Conservation (phyloP, 2,329 filamentous ascomycete species). For the Rasamsonia emersonii region DNA sequence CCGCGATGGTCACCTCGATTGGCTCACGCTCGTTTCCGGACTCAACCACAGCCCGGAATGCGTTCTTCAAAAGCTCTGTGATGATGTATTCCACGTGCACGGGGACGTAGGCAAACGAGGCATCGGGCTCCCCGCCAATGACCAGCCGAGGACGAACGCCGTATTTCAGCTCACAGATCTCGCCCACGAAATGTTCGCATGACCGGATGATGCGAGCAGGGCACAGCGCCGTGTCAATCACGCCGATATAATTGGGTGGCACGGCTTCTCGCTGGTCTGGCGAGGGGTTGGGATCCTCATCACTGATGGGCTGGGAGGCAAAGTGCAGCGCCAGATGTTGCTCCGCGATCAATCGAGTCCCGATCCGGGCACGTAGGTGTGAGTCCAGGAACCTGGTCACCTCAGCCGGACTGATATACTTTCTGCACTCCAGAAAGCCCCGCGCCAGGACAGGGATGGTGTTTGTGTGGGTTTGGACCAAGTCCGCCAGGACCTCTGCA, state of each 20-base stretch:
- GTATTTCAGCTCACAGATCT: constrained; percentile 95
- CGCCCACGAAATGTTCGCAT: constrained; percentile 84
- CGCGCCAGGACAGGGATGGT: constrained; percentile 88
- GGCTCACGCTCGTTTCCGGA: constrained; percentile 69
- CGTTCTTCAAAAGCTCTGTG: constrained; percentile 93
- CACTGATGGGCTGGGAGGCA: constrained; percentile 62
- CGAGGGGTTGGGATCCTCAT: constrained; percentile 37
- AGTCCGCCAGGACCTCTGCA: constrained; percentile 83
- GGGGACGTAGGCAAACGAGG: constrained; percentile 87
- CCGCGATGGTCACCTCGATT: constrained; percentile 86
- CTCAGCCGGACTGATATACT: constrained; percentile 73
- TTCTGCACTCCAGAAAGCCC: constrained; percentile 85
- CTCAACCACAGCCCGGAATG: constrained; percentile 88
- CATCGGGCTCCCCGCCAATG: constrained; percentile 76
- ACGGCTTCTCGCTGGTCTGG: constrained; percentile 15
- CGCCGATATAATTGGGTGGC: constrained; percentile 68
- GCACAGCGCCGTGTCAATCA: constrained; percentile 83
- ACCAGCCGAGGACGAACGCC: constrained; percentile 72
- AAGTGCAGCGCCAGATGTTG: constrained; percentile 90
- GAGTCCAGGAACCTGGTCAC: constrained; percentile 92
- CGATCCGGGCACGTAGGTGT: constrained; percentile 86
- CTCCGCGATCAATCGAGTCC: constrained; percentile 87
- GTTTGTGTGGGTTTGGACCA: constrained; percentile 90
- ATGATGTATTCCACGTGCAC: constrained; percentile 97
- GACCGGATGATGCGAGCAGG: constrained; percentile 73